A percentile compares a stretch with the other conserved stretches of the same genome.
These are phyloP conservation scores for Diaporthe sp. DNA, from an alignment of 2,329 filamentous ascomycete species.

Conservation along the genomic window DNA sequence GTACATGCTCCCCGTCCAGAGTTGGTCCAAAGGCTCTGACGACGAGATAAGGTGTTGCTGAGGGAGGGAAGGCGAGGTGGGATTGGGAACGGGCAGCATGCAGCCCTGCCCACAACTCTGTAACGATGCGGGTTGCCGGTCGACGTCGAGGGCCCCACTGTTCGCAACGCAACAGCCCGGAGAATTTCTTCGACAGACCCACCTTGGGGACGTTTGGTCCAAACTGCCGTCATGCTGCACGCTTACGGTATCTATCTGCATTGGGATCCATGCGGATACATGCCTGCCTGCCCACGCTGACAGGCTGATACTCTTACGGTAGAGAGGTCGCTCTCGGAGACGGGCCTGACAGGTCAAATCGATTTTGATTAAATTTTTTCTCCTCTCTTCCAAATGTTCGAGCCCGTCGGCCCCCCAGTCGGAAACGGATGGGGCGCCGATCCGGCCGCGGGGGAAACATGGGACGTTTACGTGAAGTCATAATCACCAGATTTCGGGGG, in stretches of 20 bases:
- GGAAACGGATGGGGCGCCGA: conserved; percentile 29
- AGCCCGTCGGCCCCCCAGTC: conserved; percentile 12
- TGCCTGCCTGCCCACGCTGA: conserved; percentile 9
- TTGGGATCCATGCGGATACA: not conserved
- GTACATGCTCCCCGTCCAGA: conserved; percentile 23
- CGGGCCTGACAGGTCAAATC: conserved; percentile 9
- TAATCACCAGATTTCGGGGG: conserved; percentile 29
- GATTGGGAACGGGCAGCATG: not conserved
- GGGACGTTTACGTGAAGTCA: conserved; percentile 19
- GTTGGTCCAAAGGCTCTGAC: conserved; percentile 18
- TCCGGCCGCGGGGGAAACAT: conserved; percentile 26
- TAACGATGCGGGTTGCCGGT: conserved; percentile 25
- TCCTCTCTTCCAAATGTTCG: not conserved
- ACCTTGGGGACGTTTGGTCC: conserved; percentile 16
- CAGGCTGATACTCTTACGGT: not conserved
- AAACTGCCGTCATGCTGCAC: conserved; percentile 23
- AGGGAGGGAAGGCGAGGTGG: not conserved
- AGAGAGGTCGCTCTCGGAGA: conserved; percentile 24
- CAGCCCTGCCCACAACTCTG: conserved; percentile 26
- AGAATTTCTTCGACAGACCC: conserved; percentile 21
- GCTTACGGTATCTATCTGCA: not conserved
- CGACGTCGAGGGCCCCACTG: conserved; percentile 2
- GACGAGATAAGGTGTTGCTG: conserved; percentile 10
- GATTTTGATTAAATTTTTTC: too few relatives aligned
- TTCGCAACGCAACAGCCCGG: conserved; percentile 5